Conservation (phyloP, 352 stramenopile species). For the Phytopythium mirpurense region DNA sequence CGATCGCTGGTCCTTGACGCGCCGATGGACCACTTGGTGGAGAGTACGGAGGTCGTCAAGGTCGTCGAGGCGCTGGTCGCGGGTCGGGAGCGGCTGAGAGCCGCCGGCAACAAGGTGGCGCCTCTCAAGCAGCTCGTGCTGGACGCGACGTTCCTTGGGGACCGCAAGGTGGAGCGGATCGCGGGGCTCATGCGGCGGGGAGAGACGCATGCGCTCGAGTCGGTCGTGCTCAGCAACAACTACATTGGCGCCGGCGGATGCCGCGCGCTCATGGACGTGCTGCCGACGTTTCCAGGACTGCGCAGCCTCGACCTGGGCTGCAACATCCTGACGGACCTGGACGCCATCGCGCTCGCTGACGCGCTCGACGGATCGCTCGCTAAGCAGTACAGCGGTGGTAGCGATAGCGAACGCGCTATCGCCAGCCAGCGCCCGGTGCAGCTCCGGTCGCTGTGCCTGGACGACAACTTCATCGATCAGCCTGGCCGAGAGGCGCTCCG, state of each 20-base stretch:
- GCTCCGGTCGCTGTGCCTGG: slow-evolving; percentile 18
- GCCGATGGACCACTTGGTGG: slow-evolving; percentile 51
- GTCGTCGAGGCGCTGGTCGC: slow-evolving; percentile 33
- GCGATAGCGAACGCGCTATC: background rate
- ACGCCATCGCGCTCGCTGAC: slow-evolving; percentile 25
- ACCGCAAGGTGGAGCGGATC: slow-evolving; percentile 30
- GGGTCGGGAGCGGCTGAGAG: slow-evolving; percentile 2
- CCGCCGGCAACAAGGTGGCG: background rate
- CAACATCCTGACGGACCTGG: slow-evolving; percentile 58
- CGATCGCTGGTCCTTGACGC: slow-evolving; percentile 29
- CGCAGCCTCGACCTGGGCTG: slow-evolving; percentile 30
- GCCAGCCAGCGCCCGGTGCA: background rate
- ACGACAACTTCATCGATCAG: slow-evolving; percentile 30
- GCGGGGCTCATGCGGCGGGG: slow-evolving; percentile 20
- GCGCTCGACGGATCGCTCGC: slow-evolving; percentile 10
- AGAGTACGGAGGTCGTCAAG: slow-evolving; percentile 37
- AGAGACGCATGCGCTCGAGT: slow-evolving; percentile 19
- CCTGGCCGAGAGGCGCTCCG: slow-evolving; percentile 18
- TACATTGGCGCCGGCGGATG: slow-evolving; percentile 50
- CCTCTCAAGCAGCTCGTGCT: slow-evolving; percentile 29
- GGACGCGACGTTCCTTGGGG: slow-evolving; percentile 53
- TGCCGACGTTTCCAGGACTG: slow-evolving; percentile 21
- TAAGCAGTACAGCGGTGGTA: background rate
- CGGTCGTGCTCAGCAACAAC: slow-evolving; percentile 45
- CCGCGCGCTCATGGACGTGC: slow-evolving; percentile 21